Evolutionary conservation across 78 protist genomes (phyloP), one percentile per base, ranked within the genome.

Genomic region (Dictyostelium brefeldianum): DNA sequence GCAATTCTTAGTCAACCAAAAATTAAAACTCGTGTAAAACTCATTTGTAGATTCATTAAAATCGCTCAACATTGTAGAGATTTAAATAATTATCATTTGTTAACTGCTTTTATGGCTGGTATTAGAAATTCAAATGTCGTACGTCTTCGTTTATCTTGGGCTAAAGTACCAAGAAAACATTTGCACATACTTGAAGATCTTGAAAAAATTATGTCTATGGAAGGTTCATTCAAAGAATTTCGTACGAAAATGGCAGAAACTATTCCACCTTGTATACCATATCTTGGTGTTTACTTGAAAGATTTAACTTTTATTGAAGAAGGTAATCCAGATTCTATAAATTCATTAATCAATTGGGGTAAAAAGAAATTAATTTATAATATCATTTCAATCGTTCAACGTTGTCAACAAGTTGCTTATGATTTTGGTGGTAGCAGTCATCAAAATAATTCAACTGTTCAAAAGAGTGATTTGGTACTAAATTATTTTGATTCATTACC

Each of bases 231-330:
- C 81, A 93, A 93, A 67, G 75, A 73, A 20, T 93, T 85, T 81
- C 29, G 96, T 43, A 67, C 54, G 4, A 67, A 77, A 50, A 81
- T 93, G 64, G 83, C 89, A 0, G 96, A 93, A 50, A 36, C 80
- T 0, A 62, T 85, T 47, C 89, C 96, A 71, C 96, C 96, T 27
- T 93, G 96, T 78, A 75, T 91, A 12, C 95, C 95, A 7, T 91
- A 91, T 51, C 62, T 87, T 1, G 97, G 97, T 48, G 89, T 95
- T 20, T 92, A 89, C 50, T 56, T 96, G 27, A 57, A 81, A 27
- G 97, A 95, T 80, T 80, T 95, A 54, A 83, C 95, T 18, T 95
- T 95, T 77, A 95, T 92, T 8, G 96, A 95, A 47, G 97, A 95
- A 22, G 97, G 96, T 56, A 95, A 95, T 20, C 64, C 93, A 2